These are phyloP conservation scores for Pythium vanterpoolii DNA, from an alignment of 352 stramenopile genomes.

Conservation along the genomic window DNA sequence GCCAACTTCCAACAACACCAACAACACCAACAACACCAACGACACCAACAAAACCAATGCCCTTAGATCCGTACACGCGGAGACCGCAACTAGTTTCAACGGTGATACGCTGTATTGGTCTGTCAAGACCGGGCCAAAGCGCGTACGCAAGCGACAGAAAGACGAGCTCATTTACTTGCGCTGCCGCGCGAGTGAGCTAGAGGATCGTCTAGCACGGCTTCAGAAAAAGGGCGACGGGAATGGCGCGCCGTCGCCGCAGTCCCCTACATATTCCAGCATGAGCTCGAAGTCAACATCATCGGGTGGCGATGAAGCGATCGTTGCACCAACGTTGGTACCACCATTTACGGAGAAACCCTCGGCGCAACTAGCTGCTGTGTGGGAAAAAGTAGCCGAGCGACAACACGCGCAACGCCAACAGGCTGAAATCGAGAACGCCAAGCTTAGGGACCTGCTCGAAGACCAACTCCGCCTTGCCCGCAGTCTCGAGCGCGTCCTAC, in stretches of 20 bases:
- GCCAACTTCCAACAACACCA: neutral
- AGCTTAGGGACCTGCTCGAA: constrained; percentile 25
- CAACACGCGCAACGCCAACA: constrained; percentile 13
- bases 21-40: neutral
- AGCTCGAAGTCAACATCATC: neutral
- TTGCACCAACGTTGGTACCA: neutral
- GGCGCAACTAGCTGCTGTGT: constrained; percentile 12
- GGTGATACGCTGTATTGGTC: too few relatives aligned
- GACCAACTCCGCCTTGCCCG: constrained; percentile 31
- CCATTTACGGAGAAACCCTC: constrained; percentile 4
- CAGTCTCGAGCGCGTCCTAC: constrained; percentile 26
- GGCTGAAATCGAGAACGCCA: constrained; percentile 29
- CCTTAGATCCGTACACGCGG: too few relatives aligned
- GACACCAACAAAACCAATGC: neutral
- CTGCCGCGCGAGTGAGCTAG: constrained; percentile 37
- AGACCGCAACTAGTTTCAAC: neutral
- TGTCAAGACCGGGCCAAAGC: neutral
- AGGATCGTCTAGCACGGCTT: constrained; percentile 27
- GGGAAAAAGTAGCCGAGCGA: constrained; percentile 13
- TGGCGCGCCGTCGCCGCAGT: neutral
- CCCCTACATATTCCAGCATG: neutral
- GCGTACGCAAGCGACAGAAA: constrained; percentile 48
- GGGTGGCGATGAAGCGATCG: neutral
- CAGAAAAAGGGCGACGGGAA: constrained; percentile 5
- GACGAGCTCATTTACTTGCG: constrained; percentile 57